These are phyloP conservation scores for Dactylonectria macrodidyma DNA, from an alignment of 2,329 filamentous ascomycete species.

Conservation along the genomic window DNA sequence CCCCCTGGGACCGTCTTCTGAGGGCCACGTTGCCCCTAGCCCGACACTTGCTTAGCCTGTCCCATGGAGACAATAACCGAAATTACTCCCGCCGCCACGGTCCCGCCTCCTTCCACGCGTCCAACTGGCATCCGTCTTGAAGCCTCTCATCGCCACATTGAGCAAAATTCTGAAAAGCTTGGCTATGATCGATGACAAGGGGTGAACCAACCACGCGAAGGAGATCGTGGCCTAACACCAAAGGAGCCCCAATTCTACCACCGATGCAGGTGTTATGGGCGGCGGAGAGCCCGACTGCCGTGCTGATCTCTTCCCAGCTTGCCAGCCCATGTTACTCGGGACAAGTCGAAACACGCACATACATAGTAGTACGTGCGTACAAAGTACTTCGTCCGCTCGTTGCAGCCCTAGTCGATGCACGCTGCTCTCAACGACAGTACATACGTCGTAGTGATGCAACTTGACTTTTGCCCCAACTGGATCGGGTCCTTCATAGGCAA, in stretches of 20 bases:
- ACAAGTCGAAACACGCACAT: slow-evolving; percentile 1
- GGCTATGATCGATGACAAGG: slow-evolving; percentile 29
- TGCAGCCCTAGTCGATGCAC: not conserved
- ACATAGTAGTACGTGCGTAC: too few relatives aligned
- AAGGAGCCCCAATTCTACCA: slow-evolving; percentile 7
- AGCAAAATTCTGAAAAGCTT: slow-evolving; percentile 33
- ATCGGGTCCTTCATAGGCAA: not conserved
- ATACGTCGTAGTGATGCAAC: slow-evolving; percentile 1
- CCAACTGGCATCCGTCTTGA: slow-evolving; percentile 29
- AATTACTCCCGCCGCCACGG: slow-evolving; percentile 54
- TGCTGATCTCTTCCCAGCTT: too few relatives aligned
- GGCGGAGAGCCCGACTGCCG: slow-evolving; percentile 14
- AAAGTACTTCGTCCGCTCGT: not conserved
- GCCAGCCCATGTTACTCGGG: not conserved
- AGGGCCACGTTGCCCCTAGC: slow-evolving; percentile 47
- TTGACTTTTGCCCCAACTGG: not conserved
- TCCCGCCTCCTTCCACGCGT: slow-evolving; percentile 35
- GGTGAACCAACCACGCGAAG: not conserved
- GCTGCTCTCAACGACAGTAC: slow-evolving; percentile 1
- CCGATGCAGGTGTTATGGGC: slow-evolving; percentile 16
- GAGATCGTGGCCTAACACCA: slow-evolving; percentile 28
- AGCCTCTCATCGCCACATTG: slow-evolving; percentile 22
- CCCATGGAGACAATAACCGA: slow-evolving; percentile 52
- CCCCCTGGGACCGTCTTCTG: slow-evolving; percentile 31
- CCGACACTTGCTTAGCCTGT: slow-evolving; percentile 41